Percentiles rank a stretch among this genome's conserved stretches.
Evolutionary conservation across 805 yeast species (phyloP).

Genomic region (Starmerella asiatica): DNA sequence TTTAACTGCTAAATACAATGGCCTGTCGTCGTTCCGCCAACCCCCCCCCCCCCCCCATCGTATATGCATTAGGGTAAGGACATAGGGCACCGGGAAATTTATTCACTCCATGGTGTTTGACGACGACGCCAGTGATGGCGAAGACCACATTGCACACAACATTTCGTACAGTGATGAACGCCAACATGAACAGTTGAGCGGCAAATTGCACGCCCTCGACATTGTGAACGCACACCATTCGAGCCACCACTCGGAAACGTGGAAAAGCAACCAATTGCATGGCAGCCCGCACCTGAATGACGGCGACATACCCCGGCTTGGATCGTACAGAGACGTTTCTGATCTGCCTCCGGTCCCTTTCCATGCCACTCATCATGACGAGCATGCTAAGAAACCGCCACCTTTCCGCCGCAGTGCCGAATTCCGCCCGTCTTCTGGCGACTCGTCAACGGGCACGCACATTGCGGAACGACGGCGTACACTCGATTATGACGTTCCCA

Average conservation of each 20-base stretch:
- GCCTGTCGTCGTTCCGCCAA: no score
- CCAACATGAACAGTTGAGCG: slow-evolving; percentile 15
- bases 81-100: no score
- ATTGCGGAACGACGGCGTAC: slow-evolving; percentile 16
- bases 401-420: neutral
- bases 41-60: no score
- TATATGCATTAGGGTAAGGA: no score
- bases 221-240: slow-evolving; percentile 5
- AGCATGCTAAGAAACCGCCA: neutral
- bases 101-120: neutral
- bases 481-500: slow-evolving; percentile 22
- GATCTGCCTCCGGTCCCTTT: slow-evolving; percentile 14
- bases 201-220: slow-evolving; percentile 21
- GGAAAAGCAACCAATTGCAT: neutral
- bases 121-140: slow-evolving; percentile 9
- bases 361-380: neutral
- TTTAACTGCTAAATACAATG: no score
- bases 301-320: neutral
- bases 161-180: slow-evolving; percentile 20
- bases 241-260: neutral
- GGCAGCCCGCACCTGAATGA: neutral
- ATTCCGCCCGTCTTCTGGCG: slow-evolving; percentile 7
- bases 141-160: slow-evolving; percentile 9
- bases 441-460: neutral
- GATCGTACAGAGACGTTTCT: slow-evolving; percentile 11